These are phyloP conservation scores for Phaeoacremonium minimum DNA, from an alignment of 2,329 filamentous ascomycete genomes.

Conservation along the genomic window DNA sequence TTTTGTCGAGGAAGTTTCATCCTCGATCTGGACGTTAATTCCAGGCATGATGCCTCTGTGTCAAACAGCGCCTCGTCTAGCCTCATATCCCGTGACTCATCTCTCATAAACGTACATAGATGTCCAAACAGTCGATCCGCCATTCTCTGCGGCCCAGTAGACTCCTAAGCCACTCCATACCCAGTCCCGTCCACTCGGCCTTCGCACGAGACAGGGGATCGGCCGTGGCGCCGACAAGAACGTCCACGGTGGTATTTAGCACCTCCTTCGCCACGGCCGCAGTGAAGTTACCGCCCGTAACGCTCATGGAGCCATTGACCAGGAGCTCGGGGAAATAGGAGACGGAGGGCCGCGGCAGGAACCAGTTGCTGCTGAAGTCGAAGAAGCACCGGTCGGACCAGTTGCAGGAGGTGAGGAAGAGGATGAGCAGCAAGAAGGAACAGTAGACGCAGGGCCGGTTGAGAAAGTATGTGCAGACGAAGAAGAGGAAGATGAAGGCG, in stretches of 20 bases:
- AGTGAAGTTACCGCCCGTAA: no score
- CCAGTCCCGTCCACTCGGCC: slow-evolving; percentile 70
- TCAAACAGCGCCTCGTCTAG: no score
- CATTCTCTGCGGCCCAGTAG: slow-evolving; percentile 80
- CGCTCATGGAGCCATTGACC: no score
- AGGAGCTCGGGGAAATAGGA: slow-evolving; percentile 20
- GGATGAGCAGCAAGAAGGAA: slow-evolving; percentile 89
- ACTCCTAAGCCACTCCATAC: slow-evolving; percentile 81
- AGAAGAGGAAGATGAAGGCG: slow-evolving; percentile 81
- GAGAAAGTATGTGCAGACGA: slow-evolving; percentile 91
- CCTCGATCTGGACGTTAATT: no score
- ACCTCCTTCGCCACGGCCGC: slow-evolving; percentile 37
- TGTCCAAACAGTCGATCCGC: slow-evolving; percentile 86
- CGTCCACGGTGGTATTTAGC: slow-evolving; percentile 66
- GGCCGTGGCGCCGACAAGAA: slow-evolving; percentile 62
- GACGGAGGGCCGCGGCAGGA: slow-evolving; percentile 65
- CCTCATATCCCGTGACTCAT: no score
- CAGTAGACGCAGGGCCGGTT: slow-evolving; percentile 98
- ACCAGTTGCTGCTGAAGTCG: slow-evolving; percentile 90
- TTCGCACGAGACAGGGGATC: slow-evolving; percentile 53
- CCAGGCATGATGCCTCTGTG: no score
- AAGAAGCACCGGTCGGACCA: slow-evolving; percentile 91
- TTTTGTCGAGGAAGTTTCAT: no score
- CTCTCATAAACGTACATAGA: slow-evolving; percentile 69
- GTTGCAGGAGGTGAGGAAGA: slow-evolving; percentile 87